Conservation (phyloP, 768 basidiomycete genomes). For the Rhizopogon rudus region DNA sequence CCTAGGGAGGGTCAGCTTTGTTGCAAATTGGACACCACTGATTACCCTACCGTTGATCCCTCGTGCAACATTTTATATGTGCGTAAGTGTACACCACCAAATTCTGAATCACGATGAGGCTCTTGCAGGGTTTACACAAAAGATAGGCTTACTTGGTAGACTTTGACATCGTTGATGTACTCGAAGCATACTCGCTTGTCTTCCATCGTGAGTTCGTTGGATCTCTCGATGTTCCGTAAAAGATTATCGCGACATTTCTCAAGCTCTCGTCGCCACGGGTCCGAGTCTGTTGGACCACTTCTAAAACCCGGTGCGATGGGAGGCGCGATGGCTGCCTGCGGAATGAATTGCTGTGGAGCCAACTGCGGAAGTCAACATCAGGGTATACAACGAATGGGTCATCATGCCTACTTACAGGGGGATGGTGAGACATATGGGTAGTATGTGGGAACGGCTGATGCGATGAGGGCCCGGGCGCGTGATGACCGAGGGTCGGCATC, state of each 20-base stretch:
- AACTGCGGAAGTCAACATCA: background rate
- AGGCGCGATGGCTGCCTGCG: background rate
- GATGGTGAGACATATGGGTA: background rate
- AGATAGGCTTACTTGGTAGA: slow-evolving; percentile 14
- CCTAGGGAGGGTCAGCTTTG: background rate
- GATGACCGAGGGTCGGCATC: background rate
- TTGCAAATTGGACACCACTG: background rate
- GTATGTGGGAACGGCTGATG: background rate
- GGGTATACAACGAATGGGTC: background rate
- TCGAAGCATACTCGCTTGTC: background rate
- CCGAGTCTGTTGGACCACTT: background rate
- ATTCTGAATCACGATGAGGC: slow-evolving; percentile 7
- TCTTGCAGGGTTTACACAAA: background rate
- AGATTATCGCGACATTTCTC: background rate
- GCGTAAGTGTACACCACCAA: slow-evolving; percentile 20
- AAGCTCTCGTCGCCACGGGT: background rate
- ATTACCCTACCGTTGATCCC: slow-evolving; percentile 4
- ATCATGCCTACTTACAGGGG: background rate
- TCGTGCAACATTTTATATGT: slow-evolving; percentile 15
- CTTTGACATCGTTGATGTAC: slow-evolving; percentile 9
- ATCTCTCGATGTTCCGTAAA: background rate
- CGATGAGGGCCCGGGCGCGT: background rate
- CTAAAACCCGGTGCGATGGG: background rate
- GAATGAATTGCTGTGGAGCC: background rate
- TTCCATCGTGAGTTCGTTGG: background rate